phyloP scores from a whole-genome alignment of 192 early-diverging fungal genomes.

The Diversispora epigaea region DNA sequence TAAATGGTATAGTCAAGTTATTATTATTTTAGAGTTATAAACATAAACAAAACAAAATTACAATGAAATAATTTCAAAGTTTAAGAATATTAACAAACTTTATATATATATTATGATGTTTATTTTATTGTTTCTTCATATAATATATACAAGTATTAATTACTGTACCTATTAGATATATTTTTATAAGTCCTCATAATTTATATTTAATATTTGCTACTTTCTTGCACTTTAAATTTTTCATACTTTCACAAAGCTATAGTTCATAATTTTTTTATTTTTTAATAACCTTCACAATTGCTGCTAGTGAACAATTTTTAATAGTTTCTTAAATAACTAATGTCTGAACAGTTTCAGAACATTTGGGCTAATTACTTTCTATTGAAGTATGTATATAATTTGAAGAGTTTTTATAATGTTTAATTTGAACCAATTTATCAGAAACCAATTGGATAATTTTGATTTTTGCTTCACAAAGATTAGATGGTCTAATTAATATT shows the following conservation, averaged over 20 bases:
- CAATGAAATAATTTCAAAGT: too few species aligned
- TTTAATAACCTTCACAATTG: not conserved
- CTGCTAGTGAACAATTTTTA: not conserved
- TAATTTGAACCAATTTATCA: not conserved
- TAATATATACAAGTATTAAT: too few species aligned
- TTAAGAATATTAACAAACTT: too few species aligned
- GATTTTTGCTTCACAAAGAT: constrained; percentile 10
- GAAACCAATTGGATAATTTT: not conserved
- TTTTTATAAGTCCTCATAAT: not conserved
- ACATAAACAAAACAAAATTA: too few species aligned
- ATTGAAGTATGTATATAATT: not conserved
- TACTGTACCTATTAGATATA: not conserved
- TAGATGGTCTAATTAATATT: not conserved
- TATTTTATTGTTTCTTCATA: too few species aligned
- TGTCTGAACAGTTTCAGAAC: not conserved
- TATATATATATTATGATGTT: too few species aligned
- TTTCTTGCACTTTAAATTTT: not conserved
- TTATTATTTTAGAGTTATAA: too few species aligned
- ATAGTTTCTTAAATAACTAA: not conserved
- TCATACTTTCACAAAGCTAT: not conserved
- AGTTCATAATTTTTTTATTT: not conserved
- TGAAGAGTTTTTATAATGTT: not conserved
- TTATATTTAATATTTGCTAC: not conserved
- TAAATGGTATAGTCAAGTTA: too few species aligned
- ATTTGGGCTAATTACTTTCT: not conserved